These are phyloP conservation scores for Aspergillus viridinutans DNA, from an alignment of 2,329 filamentous ascomycete species.

Conservation along the genomic window DNA sequence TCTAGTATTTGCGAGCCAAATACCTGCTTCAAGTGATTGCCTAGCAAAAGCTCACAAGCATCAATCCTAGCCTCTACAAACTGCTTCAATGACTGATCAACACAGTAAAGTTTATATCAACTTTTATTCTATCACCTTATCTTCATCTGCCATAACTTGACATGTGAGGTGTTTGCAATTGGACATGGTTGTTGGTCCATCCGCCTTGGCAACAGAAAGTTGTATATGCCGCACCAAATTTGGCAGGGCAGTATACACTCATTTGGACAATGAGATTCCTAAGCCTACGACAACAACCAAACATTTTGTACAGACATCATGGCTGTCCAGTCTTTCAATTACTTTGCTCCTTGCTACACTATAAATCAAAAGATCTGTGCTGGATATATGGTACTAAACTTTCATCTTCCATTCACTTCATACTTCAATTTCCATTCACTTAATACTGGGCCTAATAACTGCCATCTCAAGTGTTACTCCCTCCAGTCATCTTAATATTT, in stretches of 20 bases:
- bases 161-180: neutral
- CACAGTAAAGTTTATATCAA: too few species aligned
- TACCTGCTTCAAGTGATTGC: too few species aligned
- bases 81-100: too few species aligned
- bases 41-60: too few species aligned
- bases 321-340: neutral
- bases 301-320: neutral
- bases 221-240: constrained; percentile 5
- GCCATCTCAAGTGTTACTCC: neutral
- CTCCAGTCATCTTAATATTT: neutral
- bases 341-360: neutral
- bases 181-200: neutral
- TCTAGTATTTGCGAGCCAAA: too few species aligned
- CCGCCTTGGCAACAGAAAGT: neutral
- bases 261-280: neutral
- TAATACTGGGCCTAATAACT: neutral
- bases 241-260: neutral
- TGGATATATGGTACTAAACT: neutral
- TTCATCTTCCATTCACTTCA: neutral
- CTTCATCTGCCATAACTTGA: too few species aligned
- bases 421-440: neutral
- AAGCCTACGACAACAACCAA: neutral
- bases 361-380: neutral
- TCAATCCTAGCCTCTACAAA: too few species aligned
- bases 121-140: too few species aligned